phyloP scores from a whole-genome alignment of 2,329 filamentous ascomycete species.

The Trichoderma endophyticum region DNA sequence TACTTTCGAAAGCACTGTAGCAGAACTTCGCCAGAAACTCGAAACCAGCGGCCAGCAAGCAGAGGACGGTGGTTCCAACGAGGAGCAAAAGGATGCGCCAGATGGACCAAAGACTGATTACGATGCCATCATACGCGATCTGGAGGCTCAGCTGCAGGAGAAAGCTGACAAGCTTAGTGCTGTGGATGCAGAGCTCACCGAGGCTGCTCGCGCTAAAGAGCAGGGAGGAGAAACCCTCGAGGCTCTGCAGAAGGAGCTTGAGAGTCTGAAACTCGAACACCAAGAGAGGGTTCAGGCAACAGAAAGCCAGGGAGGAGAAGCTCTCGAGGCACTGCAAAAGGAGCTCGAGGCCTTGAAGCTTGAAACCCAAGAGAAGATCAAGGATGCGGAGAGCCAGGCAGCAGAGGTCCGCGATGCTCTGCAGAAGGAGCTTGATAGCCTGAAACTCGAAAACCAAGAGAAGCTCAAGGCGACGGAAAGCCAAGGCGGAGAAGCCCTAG shows the following conservation, averaged over 20 bases:
- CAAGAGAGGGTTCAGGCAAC: neutral
- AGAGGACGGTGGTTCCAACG: constrained; percentile 40
- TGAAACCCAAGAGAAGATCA: neutral
- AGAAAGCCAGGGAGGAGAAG: neutral
- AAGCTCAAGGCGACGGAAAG: constrained; percentile 34
- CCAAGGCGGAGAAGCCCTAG: neutral
- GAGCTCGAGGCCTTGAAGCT: neutral
- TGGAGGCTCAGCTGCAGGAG: constrained; percentile 48
- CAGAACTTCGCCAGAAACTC: constrained; percentile 52
- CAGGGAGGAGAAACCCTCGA: constrained; percentile 47
- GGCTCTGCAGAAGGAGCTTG: constrained; percentile 36
- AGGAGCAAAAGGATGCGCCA: constrained; percentile 41
- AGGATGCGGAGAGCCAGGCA: neutral
- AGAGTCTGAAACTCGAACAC: neutral
- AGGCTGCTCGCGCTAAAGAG: constrained; percentile 48
- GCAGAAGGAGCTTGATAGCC: constrained; percentile 45
- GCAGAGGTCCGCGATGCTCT: neutral
- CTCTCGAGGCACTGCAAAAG: neutral
- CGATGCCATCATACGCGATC: constrained; percentile 44
- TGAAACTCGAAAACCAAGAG: constrained; percentile 34
- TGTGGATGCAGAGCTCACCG: constrained; percentile 50
- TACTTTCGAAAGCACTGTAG: constrained; percentile 53
- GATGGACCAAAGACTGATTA: constrained; percentile 50
- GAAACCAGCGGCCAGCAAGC: constrained; percentile 36
- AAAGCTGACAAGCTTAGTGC: constrained; percentile 48